A percentile compares a stretch with the other conserved stretches of the same genome.
phyloP scores from a whole-genome alignment of 2,329 filamentous ascomycete genomes.

The Acrodontium crateriforme region DNA sequence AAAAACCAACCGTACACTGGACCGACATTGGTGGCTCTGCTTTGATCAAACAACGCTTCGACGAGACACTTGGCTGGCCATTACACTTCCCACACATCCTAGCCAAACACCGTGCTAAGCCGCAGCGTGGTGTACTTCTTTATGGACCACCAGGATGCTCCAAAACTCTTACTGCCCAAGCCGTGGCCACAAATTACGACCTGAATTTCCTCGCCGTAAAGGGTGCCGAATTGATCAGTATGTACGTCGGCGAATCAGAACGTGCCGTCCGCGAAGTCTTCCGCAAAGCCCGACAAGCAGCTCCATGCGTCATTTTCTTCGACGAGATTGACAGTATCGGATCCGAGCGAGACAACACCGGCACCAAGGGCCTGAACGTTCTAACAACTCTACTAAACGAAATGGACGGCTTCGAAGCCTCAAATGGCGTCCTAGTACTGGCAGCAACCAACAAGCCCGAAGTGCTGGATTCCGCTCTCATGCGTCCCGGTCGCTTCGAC shows the following conservation, averaged over 20 bases:
- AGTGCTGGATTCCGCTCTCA: constrained; percentile 68
- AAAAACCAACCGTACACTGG: constrained; percentile 78
- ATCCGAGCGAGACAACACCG: constrained; percentile 38
- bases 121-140: constrained; percentile 70
- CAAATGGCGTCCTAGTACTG: constrained; percentile 72
- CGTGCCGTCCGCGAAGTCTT: constrained; percentile 75
- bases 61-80: constrained; percentile 44
- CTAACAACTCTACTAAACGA: constrained; percentile 83
- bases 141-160: constrained; percentile 91
- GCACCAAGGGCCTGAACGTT: constrained; percentile 55
- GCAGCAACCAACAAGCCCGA: constrained; percentile 88
- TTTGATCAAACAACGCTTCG: constrained; percentile 50
- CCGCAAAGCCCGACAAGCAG: constrained; percentile 67
- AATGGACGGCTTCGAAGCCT: constrained; percentile 84
- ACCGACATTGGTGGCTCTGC: constrained; percentile 77
- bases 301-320: constrained; percentile 89
- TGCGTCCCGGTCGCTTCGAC: constrained; percentile 77
- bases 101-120: constrained; percentile 37
- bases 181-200: constrained; percentile 76
- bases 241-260: constrained; percentile 95
- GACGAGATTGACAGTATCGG: constrained; percentile 87
- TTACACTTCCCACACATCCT: constrained; percentile 41
- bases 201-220: constrained; percentile 94
- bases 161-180: constrained; percentile 85
- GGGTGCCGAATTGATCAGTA: constrained; percentile 82